Evolutionary conservation across 768 basidiomycete genomes (phyloP), one percentile per base, ranked within the genome.

Genomic region (Kwoniella sp.): DNA sequence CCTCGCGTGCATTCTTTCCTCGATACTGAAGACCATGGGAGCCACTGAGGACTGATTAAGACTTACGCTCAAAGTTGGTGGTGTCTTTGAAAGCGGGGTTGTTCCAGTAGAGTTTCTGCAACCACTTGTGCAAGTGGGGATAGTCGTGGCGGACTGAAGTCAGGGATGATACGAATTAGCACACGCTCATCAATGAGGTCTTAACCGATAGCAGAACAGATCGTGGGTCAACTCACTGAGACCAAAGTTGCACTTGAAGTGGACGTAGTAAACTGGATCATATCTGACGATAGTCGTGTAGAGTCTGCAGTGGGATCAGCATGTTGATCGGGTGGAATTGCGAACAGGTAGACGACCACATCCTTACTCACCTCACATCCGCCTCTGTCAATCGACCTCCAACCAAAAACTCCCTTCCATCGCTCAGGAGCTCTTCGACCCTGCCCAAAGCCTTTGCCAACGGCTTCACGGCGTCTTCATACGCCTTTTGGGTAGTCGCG

Each of bases 171-270:
- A 5, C 34, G 34, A 5, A 34, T 34, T 13, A 34, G 34, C 13
- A 55, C 28, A 5, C 29, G 29, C 17, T 29, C 22, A 23, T 13
- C 52, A 26, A 54, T 15, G 25, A n/a, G n/a, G n/a, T n/a, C n/a
- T n/a, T n/a, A n/a, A n/a, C n/a, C n/a, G n/a, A n/a, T n/a, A n/a
- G n/a, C n/a, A n/a, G n/a, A 17, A n/a, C n/a, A n/a, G n/a, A n/a
- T n/a, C n/a, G n/a, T n/a, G n/a, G n/a, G n/a, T n/a, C n/a, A 22
- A 78, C 77, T 66, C 57, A 81, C 79, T 81, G 47, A 69, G 87
- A 30, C 89, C 87, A 69, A 92, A 78, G 83, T 95, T 93, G 83
- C 92, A 94, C 71, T 97, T 97, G 86, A 98, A 98, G 78, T 93
- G 91, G 0, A 89, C 87, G 53, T 89, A 85, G 81, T 98, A 97